Conservation (phyloP, 2,329 filamentous ascomycete genomes). For the Stenocarpella maydis region DNA sequence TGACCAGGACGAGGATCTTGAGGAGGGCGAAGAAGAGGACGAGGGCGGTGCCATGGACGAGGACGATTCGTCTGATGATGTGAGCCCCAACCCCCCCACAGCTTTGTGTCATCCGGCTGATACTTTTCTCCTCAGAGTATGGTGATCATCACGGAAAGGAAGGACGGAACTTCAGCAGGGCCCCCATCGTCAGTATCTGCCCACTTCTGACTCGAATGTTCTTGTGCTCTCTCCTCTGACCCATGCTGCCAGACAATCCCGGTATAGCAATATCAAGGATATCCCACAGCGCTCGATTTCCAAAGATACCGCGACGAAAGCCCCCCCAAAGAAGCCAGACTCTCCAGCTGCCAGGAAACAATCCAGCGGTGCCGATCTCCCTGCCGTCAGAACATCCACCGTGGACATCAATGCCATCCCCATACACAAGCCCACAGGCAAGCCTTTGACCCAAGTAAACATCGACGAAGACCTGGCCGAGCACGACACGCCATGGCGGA, state of each 20-base stretch:
- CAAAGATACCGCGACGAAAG: constrained; percentile 58
- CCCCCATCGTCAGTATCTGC: constrained; percentile 61
- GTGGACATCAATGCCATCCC: constrained; percentile 88
- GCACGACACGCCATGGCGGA: constrained; percentile 93
- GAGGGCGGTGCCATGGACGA: constrained; percentile 68
- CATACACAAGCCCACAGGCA: constrained; percentile 79
- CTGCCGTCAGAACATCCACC: constrained; percentile 79
- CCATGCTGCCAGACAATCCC: constrained; percentile 57
- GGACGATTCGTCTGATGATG: constrained; percentile 58
- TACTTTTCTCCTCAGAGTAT: constrained; percentile 58
- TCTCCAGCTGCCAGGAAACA: constrained; percentile 22
- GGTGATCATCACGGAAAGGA: constrained; percentile 73
- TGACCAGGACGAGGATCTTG: constrained; percentile 60
- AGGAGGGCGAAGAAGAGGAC: constrained; percentile 72
- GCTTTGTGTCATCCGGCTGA: constrained; percentile 17
- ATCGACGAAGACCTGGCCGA: constrained; percentile 78
- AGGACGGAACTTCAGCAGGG: constrained; percentile 68
- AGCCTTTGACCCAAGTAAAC: constrained; percentile 79
- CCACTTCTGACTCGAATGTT: no score
- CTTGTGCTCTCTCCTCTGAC: not conserved
- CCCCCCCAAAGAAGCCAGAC: constrained; percentile 49
- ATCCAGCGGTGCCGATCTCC: constrained; percentile 41
- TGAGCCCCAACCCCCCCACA: not conserved
- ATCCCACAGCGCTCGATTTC: constrained; percentile 68
- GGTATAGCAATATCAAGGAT: constrained; percentile 71